Evolutionary conservation across 2,329 filamentous ascomycete species (phyloP).

Genomic region (Claviceps paspali): DNA sequence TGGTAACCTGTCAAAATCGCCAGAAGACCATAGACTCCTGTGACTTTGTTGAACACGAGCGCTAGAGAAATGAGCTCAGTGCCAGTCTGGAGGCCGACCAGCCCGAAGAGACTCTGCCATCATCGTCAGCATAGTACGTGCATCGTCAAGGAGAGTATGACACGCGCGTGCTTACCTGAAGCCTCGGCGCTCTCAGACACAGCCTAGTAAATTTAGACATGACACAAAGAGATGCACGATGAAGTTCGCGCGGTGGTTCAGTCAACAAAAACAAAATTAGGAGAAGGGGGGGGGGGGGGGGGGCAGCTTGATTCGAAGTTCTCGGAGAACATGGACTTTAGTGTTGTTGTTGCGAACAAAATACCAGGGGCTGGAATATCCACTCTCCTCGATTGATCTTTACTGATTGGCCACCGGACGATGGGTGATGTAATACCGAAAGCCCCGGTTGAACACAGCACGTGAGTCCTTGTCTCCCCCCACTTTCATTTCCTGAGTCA

Average conservation of each 20-base stretch:
- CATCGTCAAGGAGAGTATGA: neutral
- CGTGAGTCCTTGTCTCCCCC: too few species aligned
- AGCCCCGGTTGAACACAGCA: too few species aligned
- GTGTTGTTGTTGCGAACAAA: too few species aligned
- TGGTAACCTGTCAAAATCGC: slow-evolving; percentile 77
- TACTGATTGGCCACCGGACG: too few species aligned
- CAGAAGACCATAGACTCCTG: slow-evolving; percentile 78
- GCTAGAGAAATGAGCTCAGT: slow-evolving; percentile 72
- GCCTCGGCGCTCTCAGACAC: slow-evolving; percentile 23
- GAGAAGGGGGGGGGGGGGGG: neutral
- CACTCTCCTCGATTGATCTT: too few species aligned
- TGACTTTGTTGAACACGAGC: slow-evolving; percentile 82
- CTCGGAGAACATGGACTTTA: too few species aligned
- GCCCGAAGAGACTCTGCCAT: slow-evolving; percentile 65
- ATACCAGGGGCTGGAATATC: too few species aligned
- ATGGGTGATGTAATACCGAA: too few species aligned
- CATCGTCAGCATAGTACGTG: slow-evolving; percentile 6
- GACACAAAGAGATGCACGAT: slow-evolving; percentile 2
- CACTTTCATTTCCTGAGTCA: too few species aligned
- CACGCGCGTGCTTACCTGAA: slow-evolving; percentile 19
- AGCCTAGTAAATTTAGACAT: slow-evolving; percentile 23
- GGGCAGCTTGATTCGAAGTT: neutral
- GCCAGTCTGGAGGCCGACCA: slow-evolving; percentile 75
- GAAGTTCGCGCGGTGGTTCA: neutral
- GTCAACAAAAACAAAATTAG: neutral